These are phyloP conservation scores for Fusarium lyarnte DNA, from an alignment of 2,329 filamentous ascomycete genomes.

Conservation along the genomic window DNA sequence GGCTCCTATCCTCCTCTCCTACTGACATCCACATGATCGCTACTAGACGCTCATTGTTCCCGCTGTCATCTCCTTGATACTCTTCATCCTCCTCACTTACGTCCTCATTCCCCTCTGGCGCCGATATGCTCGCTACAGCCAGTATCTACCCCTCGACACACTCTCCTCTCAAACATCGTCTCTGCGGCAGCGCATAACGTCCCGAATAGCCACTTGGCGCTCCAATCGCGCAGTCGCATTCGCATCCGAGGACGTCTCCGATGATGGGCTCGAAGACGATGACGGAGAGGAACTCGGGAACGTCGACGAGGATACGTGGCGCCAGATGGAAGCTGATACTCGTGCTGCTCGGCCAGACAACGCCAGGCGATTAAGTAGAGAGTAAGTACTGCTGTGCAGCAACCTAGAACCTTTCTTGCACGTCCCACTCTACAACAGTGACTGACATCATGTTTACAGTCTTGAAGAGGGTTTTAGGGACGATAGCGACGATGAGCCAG, in stretches of 20 bases:
- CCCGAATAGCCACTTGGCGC: conserved; percentile 54
- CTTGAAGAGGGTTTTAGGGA: conserved; percentile 67
- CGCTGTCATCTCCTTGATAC: conserved; percentile 73
- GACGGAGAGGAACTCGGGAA: conserved; percentile 76
- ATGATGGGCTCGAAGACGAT: conserved; percentile 61
- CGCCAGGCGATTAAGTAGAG: conserved; percentile 75
- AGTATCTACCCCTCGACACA: conserved; percentile 76
- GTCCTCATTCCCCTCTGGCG: conserved; percentile 74
- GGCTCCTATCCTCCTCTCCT: not conserved
- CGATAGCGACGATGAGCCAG: conserved; percentile 56
- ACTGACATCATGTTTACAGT: conserved; percentile 44
- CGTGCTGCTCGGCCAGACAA: conserved; percentile 56
- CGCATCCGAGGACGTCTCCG: conserved; percentile 52
- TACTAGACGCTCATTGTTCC: conserved; percentile 74
- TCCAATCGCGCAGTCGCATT: conserved; percentile 54
- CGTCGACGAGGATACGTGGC: conserved; percentile 61
- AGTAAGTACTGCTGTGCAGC: conserved; percentile 57
- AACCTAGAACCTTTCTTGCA: not conserved
- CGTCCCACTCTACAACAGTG: not conserved
- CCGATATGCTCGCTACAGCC: conserved; percentile 75
- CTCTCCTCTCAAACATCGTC: conserved; percentile 67
- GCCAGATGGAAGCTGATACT: conserved; percentile 51
- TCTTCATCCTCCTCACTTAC: conserved; percentile 74
- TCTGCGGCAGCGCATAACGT: conserved; percentile 60
- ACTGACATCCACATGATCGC: conserved; percentile 19